Evolutionary conservation across 352 stramenopile species (phyloP).

Genomic region (Globisporangium spiculum): DNA sequence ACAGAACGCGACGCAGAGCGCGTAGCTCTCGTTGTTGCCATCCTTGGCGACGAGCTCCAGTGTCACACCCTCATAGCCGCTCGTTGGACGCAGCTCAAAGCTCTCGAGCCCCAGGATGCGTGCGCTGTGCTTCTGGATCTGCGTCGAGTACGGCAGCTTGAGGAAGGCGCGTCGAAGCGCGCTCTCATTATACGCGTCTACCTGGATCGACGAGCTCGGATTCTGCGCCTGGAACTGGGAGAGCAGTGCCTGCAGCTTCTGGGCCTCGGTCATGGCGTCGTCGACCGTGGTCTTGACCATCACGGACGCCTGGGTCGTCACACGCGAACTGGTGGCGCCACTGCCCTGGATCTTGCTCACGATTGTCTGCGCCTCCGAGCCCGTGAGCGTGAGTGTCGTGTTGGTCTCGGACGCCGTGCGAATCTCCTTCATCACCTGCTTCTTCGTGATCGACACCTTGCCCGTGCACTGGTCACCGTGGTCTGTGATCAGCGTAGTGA

Average conservation of each 20-base stretch:
- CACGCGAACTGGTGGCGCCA: slow-evolving; percentile 26
- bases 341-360: slow-evolving; percentile 19
- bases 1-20: slow-evolving; percentile 37
- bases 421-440: slow-evolving; percentile 40
- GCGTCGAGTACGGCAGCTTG: slow-evolving; percentile 38
- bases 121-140: slow-evolving; percentile 32
- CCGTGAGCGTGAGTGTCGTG: slow-evolving; percentile 29
- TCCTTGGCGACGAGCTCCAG: slow-evolving; percentile 41
- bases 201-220: slow-evolving; percentile 28
- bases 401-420: slow-evolving; percentile 28
- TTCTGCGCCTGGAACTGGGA: slow-evolving; percentile 44
- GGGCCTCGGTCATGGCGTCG: slow-evolving; percentile 24
- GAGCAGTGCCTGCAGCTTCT: slow-evolving; percentile 46
- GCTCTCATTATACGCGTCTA: slow-evolving; percentile 28
- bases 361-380: slow-evolving; percentile 28
- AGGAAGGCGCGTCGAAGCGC: slow-evolving; percentile 44
- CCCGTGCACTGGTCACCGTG: slow-evolving; percentile 36
- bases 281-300: slow-evolving; percentile 32
- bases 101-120: slow-evolving; percentile 35
- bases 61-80: slow-evolving; percentile 28
- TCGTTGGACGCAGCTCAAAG: slow-evolving; percentile 23
- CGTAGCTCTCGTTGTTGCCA: slow-evolving; percentile 43
- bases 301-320: slow-evolving; percentile 34
- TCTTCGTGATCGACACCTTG: slow-evolving; percentile 31
- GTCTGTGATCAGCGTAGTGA: slow-evolving; percentile 32